Base-by-base conservation (phyloP, 2,329 filamentous ascomycete species). In the Amesomyces nigricolor region DNA sequence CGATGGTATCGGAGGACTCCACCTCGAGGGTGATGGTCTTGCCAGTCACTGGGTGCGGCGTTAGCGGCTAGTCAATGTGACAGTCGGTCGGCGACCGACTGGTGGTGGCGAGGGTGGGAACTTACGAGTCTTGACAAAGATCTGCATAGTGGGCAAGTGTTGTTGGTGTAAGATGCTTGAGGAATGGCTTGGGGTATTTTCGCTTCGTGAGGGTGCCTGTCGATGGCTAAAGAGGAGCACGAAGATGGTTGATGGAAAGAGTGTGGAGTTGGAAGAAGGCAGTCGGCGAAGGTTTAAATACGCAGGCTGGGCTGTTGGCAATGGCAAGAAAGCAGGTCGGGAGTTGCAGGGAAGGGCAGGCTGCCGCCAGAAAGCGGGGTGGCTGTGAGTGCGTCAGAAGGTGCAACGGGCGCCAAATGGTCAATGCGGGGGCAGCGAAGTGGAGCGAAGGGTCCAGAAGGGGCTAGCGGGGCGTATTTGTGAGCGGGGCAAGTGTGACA, bases 101-200 rank as follows among this genome's bases (percentile, higher is more conserved):
- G 22, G 48, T 39, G 51, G 61, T 62, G 57, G 51, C 62, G 66
- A 68, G 65, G 63, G 32, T 2, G 10, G 60, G 37, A 67, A 86
- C 87, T 82, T 79, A 90, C 87, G 83, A 66, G 91, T 96, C 86
- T 96, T 96, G 69, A 96, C 91, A 76, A 96, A 96, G 81, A 96
- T 96, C 82, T 96, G 91, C 91, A 96, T 95, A 74, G 58, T 65
- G 55, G 29, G 51, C 61, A 64, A 43, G 16, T 85, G 75, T 39
- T 45, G 29, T 43, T 35, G 22, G 45, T 57, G 38, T 47, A 6
- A 42, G 32, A 42, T 51, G 39, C 19, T 47, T 46, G 51, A 51
- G 56, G 54, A 35, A 46, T 54, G 42, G 40, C n/a, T 47, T 19
- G 35, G 32, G 42, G 53, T 29, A 47, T 37, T 39, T 40, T 29